These are phyloP conservation scores for Salvia rosmarinus DNA, from an alignment of 257 asterid species.

Conservation along the genomic window DNA sequence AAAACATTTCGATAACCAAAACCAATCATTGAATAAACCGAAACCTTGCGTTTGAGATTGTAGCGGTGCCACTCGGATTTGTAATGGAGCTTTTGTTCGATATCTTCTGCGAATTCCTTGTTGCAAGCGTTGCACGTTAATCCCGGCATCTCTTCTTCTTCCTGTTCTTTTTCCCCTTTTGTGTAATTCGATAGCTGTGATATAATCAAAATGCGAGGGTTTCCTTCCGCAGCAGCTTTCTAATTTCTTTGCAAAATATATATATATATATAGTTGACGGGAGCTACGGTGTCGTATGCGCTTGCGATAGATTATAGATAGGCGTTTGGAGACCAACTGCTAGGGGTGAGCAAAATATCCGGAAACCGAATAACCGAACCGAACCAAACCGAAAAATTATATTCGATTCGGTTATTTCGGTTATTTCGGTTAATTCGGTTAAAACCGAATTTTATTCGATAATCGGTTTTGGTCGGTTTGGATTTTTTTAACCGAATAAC, in stretches of 20 bases:
- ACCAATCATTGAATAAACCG: neutral
- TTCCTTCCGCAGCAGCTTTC: constrained; percentile 21
- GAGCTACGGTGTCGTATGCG: constrained; percentile 24
- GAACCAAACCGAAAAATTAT: no score
- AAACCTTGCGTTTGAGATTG: constrained; percentile 94
- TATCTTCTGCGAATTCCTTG: constrained; percentile 65
- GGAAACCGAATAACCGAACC: no score
- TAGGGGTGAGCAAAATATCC: no score
- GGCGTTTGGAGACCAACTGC: constrained; percentile 22
- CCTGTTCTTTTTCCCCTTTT: neutral
- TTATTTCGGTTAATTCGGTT: no score
- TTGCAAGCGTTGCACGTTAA: constrained; percentile 90
- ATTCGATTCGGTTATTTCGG: no score
- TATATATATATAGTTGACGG: neutral
- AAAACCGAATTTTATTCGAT: no score
- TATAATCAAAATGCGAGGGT: constrained; percentile 7
- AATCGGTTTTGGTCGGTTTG: no score
- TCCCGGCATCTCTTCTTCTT: constrained; percentile 48
- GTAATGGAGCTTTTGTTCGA: constrained; percentile 82
- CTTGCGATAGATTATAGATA: no score
- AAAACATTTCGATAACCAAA: neutral
- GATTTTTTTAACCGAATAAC: no score
- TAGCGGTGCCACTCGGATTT: constrained; percentile 98
- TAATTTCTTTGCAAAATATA: neutral
- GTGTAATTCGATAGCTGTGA: constrained; percentile 8